phyloP scores from a whole-genome alignment of 169 alveolate species.

The Plasmodium cynomolgi region DNA sequence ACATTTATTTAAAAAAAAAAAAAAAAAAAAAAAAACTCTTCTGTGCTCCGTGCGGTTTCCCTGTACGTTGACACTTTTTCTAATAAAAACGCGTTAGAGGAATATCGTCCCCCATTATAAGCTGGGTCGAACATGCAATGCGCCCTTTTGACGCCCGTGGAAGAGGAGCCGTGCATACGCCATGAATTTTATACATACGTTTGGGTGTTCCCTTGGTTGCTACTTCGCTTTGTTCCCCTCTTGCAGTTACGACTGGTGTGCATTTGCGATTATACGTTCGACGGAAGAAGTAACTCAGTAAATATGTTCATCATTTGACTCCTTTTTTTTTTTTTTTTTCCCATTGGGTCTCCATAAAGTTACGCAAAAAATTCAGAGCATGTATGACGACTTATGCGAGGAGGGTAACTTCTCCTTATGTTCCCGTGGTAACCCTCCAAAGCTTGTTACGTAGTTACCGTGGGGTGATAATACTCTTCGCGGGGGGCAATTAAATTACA shows the following conservation, averaged over 20 bases:
- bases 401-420: not conserved
- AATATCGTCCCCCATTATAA: not conserved
- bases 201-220: not conserved
- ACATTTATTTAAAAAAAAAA: not conserved
- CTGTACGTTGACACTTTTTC: not conserved
- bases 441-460: not conserved
- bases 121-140: not conserved
- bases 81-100: not conserved
- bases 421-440: not conserved
- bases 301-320: not conserved
- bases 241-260: not conserved
- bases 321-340: not conserved
- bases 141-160: not conserved
- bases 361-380: not conserved
- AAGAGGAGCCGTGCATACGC: not conserved
- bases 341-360: not conserved
- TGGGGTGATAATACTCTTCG: not conserved
- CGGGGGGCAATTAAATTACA: not conserved
- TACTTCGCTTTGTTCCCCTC: not conserved
- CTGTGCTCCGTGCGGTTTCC: not conserved
- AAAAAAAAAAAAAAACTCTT: not conserved
- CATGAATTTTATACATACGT: not conserved
- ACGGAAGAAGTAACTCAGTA: not conserved
- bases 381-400: not conserved
- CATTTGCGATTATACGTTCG: not conserved